Conservation (phyloP, 768 basidiomycete species). For the Phylloporus sp. region DNA sequence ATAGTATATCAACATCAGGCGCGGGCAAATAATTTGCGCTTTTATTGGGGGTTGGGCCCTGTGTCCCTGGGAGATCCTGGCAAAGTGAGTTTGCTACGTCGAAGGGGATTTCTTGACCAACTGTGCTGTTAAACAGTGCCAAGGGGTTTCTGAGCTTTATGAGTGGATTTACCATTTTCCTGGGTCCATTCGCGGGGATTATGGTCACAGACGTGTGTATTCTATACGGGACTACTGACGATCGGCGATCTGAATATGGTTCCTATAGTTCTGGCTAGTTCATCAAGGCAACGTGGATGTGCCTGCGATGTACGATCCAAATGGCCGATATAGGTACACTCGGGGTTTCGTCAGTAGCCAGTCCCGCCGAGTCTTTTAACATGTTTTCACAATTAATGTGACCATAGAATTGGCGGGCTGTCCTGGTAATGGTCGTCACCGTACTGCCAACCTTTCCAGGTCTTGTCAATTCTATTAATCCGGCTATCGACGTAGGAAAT, state of each 20-base stretch:
- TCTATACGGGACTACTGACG: neutral
- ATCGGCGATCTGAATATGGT: neutral
- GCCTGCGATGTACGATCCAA: conserved; percentile 77
- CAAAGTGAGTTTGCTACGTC: conserved; percentile 24
- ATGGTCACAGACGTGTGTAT: conserved; percentile 53
- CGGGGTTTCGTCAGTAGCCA: conserved; percentile 64
- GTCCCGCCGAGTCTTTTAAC: neutral
- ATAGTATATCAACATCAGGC: conserved; percentile 61
- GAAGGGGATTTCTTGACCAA: neutral
- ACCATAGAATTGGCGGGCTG: conserved; percentile 76
- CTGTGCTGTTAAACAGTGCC: conserved; percentile 32
- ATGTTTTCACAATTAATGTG: neutral
- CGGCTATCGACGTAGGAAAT: conserved; percentile 59
- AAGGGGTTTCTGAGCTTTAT: conserved; percentile 73
- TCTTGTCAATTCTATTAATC: conserved; percentile 70
- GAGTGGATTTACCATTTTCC: conserved; percentile 81
- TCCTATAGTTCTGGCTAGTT: conserved; percentile 68
- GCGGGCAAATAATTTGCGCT: conserved; percentile 78
- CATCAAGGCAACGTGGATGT: conserved; percentile 72
- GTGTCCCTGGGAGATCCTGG: conserved; percentile 85
- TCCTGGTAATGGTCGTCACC: conserved; percentile 59
- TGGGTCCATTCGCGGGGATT: conserved; percentile 82
- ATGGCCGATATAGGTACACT: conserved; percentile 76
- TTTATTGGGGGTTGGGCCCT: conserved; percentile 80
- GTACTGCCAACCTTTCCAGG: conserved; percentile 75